Evolutionary conservation across 208 protist species (phyloP), one percentile per base, ranked within the genome.

Genomic region (Porcisia hertigi): DNA sequence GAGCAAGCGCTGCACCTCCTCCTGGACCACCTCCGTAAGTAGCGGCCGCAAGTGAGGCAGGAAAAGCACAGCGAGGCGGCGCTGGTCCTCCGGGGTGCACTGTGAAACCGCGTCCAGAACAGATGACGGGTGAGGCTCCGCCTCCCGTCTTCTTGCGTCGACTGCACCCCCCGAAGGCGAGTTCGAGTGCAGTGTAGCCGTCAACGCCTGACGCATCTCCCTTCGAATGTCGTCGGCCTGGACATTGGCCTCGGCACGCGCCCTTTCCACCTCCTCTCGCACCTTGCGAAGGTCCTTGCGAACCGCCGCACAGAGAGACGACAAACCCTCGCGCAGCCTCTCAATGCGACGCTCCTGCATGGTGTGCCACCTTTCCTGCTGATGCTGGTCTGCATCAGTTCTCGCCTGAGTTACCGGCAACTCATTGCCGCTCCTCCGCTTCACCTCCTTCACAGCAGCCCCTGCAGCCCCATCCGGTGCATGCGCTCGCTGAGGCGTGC

Each of bases 271-370:
- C 25, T 75, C 80, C 3, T 77, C 77, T 1, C 73, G 71, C 66
- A 88, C 65, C 72, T 67, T 80, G 18, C 85, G 84, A 25, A 96
- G 73, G 67, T 96, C 90, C 52, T 89, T 83, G 47, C 82, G 81
- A 49, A 96, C 90, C 20, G 87, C 90, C 3, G 70, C 63, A 69
- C 92, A 94, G 16, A 96, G 81, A 3, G 93, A 85, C 9, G 88
- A 80, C 36, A 96, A 84, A 59, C 90, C 87, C 41, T 81, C 58
- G 3, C 88, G 84, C 73, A 96, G 83, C 11, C 71, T 75, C 47
- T 85, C 81, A 11, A 78, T 45, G n/a, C 71, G 81, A 57, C 55
- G 76, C 34, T 71, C 60, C 58, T 75, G 73, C 36, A n/a, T 62
- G 20, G 30, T 66, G 23, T 23, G 60, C 81, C 62, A 78, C 16